These are phyloP conservation scores for Eucalyptus sp. DNA, from an alignment of 345 rosid genomes.

Conservation along the genomic window DNA sequence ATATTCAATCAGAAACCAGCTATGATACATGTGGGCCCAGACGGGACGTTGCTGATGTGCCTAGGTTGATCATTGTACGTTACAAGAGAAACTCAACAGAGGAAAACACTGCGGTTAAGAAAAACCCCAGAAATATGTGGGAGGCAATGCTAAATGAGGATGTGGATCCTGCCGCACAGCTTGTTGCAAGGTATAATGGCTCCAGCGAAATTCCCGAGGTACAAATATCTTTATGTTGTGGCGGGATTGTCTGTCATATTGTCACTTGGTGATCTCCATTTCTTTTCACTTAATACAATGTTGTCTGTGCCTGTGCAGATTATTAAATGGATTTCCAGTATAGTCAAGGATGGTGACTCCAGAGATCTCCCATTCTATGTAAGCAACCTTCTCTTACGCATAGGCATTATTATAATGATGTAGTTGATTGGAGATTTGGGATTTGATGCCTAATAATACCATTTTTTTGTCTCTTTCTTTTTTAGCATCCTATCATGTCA, in stretches of 20 bases:
- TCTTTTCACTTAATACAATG: neutral
- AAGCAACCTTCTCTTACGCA: conserved; percentile 2
- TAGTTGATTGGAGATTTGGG: neutral
- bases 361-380: conserved; percentile 76
- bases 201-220: conserved; percentile 64
- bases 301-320: conserved; percentile 35
- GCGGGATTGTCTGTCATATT: neutral
- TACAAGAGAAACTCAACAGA: conserved; percentile 65
- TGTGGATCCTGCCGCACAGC: conserved; percentile 80
- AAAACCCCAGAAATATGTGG: conserved; percentile 46
- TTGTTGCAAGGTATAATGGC: conserved; percentile 79
- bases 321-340: conserved; percentile 61
- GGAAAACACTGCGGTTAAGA: conserved; percentile 21
- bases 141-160: conserved; percentile 36
- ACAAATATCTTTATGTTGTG: neutral
- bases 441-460: neutral
- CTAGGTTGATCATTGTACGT: conserved; percentile 67
- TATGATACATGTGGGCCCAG: conserved; percentile 91
- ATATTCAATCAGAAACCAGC: conserved; percentile 68
- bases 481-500: neutral
- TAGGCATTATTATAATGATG: neutral
- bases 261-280: neutral
- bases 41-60: conserved; percentile 56
- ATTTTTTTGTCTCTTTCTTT: neutral
- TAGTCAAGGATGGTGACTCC: conserved; percentile 79